Base-by-base conservation (phyloP, 176 grass and related monocot species). In the Carex cristatella region DNA sequence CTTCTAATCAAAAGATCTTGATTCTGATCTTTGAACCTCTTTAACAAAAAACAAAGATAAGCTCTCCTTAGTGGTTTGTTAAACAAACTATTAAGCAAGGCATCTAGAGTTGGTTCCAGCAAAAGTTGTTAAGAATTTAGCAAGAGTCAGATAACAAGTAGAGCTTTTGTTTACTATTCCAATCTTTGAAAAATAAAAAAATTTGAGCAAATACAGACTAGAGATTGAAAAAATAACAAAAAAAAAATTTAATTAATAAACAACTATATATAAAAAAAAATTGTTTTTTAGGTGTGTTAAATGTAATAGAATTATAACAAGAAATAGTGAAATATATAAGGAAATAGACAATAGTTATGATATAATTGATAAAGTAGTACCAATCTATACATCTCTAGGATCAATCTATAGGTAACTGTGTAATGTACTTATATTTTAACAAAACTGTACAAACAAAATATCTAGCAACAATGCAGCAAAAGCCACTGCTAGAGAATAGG, bases 1-100 rank as follows among this genome's bases (percentile, higher is more conserved):
- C 63, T 38, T 61, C 57, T 62, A 62, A 81, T 81, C 79, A 81
- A 81, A 81, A 81, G 79, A 81, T 63, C 79, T 38, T 81, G 79
- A 81, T 81, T 81, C 79, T 62, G 33, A 81, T 81, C 79, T 61
- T 81, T 81, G 10, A 35, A 38, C 78, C 78, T 62, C 58, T 62
- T 81, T 81, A 62, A 63, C 31, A 48, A 51, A 30, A 81, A 63
- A 63, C 18, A 56, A 61, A 42, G 31, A 63, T 63, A 81, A 61
- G 79, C 33, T 81, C 16, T 62, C 4, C 3, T 59, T 81, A 61
- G 79, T 81, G 54, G 79, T 81, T 62, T 81, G 54, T 62, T 81
- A 81, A 81, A 81, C 57, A 62, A 81, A 61, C 57, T 2, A 38
- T 44, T 81, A 81, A 81, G 33, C 57, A 81, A 69, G 72, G 72